A percentile compares a stretch with the other conserved stretches of the same genome.
phyloP scores from a whole-genome alignment of 768 basidiomycete species.

The Kwoniella sp. region DNA sequence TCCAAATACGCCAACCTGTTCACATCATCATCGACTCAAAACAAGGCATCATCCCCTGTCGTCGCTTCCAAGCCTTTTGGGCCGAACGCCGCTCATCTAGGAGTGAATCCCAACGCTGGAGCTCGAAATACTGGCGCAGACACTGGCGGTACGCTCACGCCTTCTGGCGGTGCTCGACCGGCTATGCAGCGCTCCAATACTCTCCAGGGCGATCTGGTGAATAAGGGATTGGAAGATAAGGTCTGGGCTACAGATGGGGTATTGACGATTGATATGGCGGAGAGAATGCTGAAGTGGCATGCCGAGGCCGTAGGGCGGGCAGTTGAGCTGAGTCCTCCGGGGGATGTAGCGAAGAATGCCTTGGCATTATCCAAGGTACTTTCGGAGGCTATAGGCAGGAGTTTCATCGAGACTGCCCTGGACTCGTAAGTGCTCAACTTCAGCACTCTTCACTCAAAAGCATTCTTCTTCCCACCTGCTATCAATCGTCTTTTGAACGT shows the following conservation, averaged over 20 bases:
- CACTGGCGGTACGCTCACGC: conserved; percentile 28
- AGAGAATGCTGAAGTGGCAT: conserved; percentile 95
- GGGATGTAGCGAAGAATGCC: conserved; percentile 90
- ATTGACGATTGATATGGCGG: conserved; percentile 72
- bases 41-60: neutral
- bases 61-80: conserved; percentile 8
- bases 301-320: conserved; percentile 94
- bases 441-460: too few relatives aligned
- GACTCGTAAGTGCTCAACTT: conserved; percentile 69
- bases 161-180: conserved; percentile 16
- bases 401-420: conserved; percentile 86
- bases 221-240: conserved; percentile 64
- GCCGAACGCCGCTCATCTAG: conserved; percentile 3
- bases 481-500: too few relatives aligned
- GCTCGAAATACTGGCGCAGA: conserved; percentile 61
- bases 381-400: conserved; percentile 78
- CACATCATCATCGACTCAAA: conserved; percentile 23
- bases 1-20: conserved; percentile 80
- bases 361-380: conserved; percentile 78
- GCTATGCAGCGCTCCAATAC: conserved; percentile 30
- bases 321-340: conserved; percentile 77
- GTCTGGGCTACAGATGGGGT: conserved; percentile 78
- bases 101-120: neutral
- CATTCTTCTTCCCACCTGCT: too few relatives aligned
- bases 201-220: conserved; percentile 29